Evolutionary conservation across 2,329 filamentous ascomycete genomes (phyloP), one percentile per base, ranked within the genome.

Genomic region (Alternaria brassicae): DNA sequence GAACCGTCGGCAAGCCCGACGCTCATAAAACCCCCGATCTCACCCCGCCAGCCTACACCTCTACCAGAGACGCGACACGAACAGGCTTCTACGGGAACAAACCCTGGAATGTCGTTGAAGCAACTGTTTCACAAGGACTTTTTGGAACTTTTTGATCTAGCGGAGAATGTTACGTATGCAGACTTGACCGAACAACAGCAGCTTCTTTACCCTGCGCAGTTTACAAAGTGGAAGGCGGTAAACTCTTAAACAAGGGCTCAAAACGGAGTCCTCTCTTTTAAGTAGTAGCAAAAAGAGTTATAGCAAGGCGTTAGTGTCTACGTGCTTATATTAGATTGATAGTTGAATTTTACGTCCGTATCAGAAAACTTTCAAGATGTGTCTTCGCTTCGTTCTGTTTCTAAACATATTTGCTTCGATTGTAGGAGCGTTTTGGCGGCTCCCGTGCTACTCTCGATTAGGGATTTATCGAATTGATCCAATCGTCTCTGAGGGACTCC

Each of bases 401-500:
- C n/a, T 47, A n/a, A 34, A 32, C n/a, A 10, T 47, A 17, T 15
- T 54, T 40, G 13, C 25, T 4, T 45, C 15, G 4, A 34, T 41
- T 21, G n/a, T 28, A 23, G 13, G 44, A 3, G 37, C 90, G 60
- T 97, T 97, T 79, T 97, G 91, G 91, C 91, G 93, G 74, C 91
- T 97, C 85, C 90, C 92, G 70, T 97, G 92, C 78, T 89, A 86
- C 67, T 88, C 88, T 55, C 85, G 85, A 45, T 82, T 88, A 65
- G 91, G 88, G 62, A 76, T 91, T 56, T 90, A 87, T 49, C 86
- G 91, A 57, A 82, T 96, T 37, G 93, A 97, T 73, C 92, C 92
- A n/a, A 82, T 97, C 56, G 83, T 95, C 56, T 83, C 86, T 57
- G 85, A 84, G 3, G 89, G 87, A 49, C 68, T 71, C 25, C 63